Percentiles rank a stretch among this genome's conserved stretches.
Conservation (phyloP, 2,329 filamentous ascomycete species). For the Ilyonectria sp. region DNA sequence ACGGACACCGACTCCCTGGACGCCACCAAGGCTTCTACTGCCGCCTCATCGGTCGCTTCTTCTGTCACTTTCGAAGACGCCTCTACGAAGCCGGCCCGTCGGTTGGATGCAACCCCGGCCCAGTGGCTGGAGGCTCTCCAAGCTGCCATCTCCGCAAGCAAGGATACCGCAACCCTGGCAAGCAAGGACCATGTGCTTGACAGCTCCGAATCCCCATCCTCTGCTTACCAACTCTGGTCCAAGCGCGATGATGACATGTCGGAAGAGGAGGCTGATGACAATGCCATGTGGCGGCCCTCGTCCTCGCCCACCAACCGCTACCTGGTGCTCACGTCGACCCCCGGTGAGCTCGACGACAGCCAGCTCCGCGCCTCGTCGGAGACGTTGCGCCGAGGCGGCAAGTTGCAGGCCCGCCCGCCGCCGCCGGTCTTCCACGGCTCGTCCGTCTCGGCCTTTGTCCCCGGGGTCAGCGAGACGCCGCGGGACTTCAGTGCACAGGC, state of each 20-base stretch:
- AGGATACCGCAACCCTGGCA: conserved; percentile 24
- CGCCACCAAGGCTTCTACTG: conserved; percentile 33
- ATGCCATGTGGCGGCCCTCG: conserved; percentile 42
- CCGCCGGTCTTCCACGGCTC: conserved; percentile 41
- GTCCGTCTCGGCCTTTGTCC: conserved; percentile 43
- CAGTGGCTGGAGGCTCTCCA: conserved; percentile 59
- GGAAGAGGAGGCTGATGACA: conserved; percentile 17
- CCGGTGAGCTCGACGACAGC: conserved; percentile 38
- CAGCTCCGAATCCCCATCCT: conserved; percentile 29
- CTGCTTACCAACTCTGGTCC: conserved; percentile 47
- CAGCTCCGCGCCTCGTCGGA: conserved; percentile 38
- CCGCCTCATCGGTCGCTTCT: conserved; percentile 38
- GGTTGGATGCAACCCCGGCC: conserved; percentile 45
- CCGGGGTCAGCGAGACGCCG: conserved; percentile 43
- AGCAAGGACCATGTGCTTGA: conserved; percentile 27
- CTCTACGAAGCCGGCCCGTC: conserved; percentile 27
- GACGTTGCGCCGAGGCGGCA: conserved; percentile 42
- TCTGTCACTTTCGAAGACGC: conserved; percentile 35
- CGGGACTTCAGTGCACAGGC: conserved; percentile 47
- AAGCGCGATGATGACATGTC: conserved; percentile 30
- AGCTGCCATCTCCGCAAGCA: conserved; percentile 40
- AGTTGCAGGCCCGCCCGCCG: conserved; percentile 39
- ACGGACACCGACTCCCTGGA: conserved; percentile 34
- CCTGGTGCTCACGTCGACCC: conserved; percentile 39
- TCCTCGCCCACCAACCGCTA: conserved; percentile 33